Base-by-base conservation (phyloP, 1,284 basidiomycete species). In the Phellopilus nigrolimitatus region DNA sequence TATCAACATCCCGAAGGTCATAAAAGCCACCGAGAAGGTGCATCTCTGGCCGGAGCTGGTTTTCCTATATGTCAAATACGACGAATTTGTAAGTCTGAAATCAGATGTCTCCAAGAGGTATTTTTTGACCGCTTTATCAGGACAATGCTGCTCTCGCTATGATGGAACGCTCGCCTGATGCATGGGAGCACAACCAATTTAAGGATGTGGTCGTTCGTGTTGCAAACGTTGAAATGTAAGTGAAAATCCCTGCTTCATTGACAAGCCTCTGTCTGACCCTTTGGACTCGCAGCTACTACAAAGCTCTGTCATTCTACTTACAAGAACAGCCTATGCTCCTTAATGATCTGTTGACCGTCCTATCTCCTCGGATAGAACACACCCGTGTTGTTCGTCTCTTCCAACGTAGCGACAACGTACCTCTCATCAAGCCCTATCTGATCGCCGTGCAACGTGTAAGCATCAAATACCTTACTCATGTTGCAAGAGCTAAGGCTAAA, bases 141-240 rank as follows among this genome's bases (percentile, higher is more conserved):
- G 93, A 97, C 66, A 97, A 97, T 63, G 93, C 94, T n/a, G 90
- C 92, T 30, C 73, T 97, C 57, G 91, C 93, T 2, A 98, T 97
- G 90, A 98, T 99, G 68, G 97, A 99, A 69, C 88, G 94, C 42
- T 90, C 95, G 1, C 81, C 91, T 22, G 94, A 97, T 69, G 93
- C 94, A 50, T 99, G 95, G 95, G 95, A 99, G 57, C 95, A 99
- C 73, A 95, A 93, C 64, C 94, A 97, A 68, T 99, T 99, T 84
- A 97, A 97, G 75, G 94, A 97, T 61, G 84, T 93, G 49, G 80
- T 95, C 53, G 89, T 95, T 61, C 90, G 94, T 62, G 95, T 92
- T 17, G 95, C 97, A 41, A 99, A 99, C 66, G 83, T 98, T 57
- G 97, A 99, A 73, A 98, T 99, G 83, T 95, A 31, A 42, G 54